Base-by-base conservation (phyloP, 768 basidiomycete genomes). In the Sporobolomyces phaffii region DNA sequence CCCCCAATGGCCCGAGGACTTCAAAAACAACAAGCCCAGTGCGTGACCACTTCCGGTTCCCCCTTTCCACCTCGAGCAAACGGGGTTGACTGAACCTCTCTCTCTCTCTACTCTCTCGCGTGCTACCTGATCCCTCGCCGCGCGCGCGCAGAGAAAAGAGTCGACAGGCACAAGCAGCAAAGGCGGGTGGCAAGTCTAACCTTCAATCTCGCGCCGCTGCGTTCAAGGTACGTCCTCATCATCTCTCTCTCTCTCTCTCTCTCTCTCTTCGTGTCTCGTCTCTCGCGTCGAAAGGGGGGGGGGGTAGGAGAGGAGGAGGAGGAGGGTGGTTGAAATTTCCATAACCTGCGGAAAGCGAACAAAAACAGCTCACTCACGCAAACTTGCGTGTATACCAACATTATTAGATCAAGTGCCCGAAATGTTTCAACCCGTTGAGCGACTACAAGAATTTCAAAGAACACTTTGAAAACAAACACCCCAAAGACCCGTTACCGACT, bases 381-480 rank as follows among this genome's bases (percentile, higher is more conserved):
- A n/a, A n/a, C n/a, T n/a, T n/a, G n/a, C n/a, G n/a, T n/a, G n/a
- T n/a, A n/a, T n/a, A n/a, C n/a, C n/a, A n/a, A n/a, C n/a, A n/a
- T n/a, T n/a, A n/a, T n/a, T 17, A 58, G 56, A 58, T 45, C 59
- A 60, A 60, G 44, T 60, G 59, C 24, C 59, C 59, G 34, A 60
- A 60, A 50, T 60, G 59, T 18, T 49, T 60, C 47, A 38, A 6
- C 24, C 60, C 60, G 5, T 14, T 61, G n/a, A 38, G 34, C n/a
- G 60, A 61, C 26, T 61, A 61, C 48, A 44, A 52, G 28, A 62
- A 51, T 51, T 62, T 62, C 50, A 62, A 52, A n/a, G 38, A 51
- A 11, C 61, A 62, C 40, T 62, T 29, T 9, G 50, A 52, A 40
- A 17, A 24, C 13, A 62, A 62, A 31, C 61, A 62, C 17, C 40